Base-by-base conservation (phyloP, 2,329 filamentous ascomycete genomes). In the Alternaria ventricosa region DNA sequence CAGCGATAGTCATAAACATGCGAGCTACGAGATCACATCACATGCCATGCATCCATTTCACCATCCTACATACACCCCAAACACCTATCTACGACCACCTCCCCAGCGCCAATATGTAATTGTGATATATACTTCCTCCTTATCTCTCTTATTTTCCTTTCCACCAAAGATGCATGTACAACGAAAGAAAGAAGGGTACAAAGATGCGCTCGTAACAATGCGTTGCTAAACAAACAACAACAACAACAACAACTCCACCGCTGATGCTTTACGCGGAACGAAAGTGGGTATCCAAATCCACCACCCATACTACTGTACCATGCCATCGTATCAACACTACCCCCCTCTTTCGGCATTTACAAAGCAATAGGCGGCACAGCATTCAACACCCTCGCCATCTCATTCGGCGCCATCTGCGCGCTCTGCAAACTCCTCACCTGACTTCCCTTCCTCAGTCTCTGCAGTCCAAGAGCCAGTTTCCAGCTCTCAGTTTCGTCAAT, bases 401-500 rank as follows among this genome's bases (percentile, higher is more conserved):
- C 83, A 45, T 75, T 78, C 59, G 81, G 79, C 43, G 86, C 82
- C 77, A 89, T 82, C 23, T 83, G 83, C 58, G 82, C 84, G 44
- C 86, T 84, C 15, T 84, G 85, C 71, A 90, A 65, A 27, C 83
- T 82, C 61, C 87, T 79, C 28, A 88, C 86, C 70, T 87, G 84
- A 59, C 83, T 84, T 15, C 88, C 87, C 66, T 85, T 84, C 51
- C 84, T 80, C 64, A 90, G 77, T 25, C 85, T 81, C 73, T 87
- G 83, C 46, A 90, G 76, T 2, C 88, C 88, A 44, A 87, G 79
- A 1, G 85, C 86, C 20, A 90, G 84, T 75, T 90, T 90, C 87
- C 87, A 90, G 41, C 84, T 87, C 73, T 90, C 88, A 15, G 80
- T 82, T 60, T 88, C 84, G 46, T 85, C 82, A 56, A 90, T 76